Evolutionary conservation across 257 asterid genomes (phyloP), one percentile per base, ranked within the genome.

Genomic region (Solanum pimpinellifolium): DNA sequence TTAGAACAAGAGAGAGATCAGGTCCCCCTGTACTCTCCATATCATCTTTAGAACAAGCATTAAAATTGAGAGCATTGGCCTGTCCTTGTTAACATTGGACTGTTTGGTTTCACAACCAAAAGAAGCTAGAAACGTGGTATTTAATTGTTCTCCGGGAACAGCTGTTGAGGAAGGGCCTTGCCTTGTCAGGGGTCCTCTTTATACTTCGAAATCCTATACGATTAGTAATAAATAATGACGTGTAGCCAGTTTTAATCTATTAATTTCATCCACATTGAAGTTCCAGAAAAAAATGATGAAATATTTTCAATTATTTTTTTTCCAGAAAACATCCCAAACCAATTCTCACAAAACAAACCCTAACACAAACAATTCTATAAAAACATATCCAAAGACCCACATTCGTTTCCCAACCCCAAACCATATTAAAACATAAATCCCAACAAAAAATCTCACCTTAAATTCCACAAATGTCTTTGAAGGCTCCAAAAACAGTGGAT

Each of bases 1-100:
- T 44, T 44, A 10, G 46, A 42, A 42, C 46, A 42, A 42, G 12
- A 42, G 46, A 11, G 46, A 83, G 52, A 87, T 89, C 86, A 80
- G 60, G 90, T 88, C 85, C 90, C 41, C 66, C 83, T 83, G 49
- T 47, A 83, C 86, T 93, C 85, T 83, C 74, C 87, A 59, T 65
- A 81, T 87, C 91, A 69, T 90, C 88, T 83, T 85, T 87, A 74
- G 33, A 86, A 85, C 52, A 68, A 42, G 46, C 74, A 86, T 39
- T 35, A 89, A 49, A 77, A 86, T 83, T 81, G 73, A 65, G 85
- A 87, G 88, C 88, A 83, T 41, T 44, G 44, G 18, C 14, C 9
- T 14, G 15, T 33, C 13, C 44, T 70, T 31, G 76, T 70, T 31
- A 70, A 16, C 78, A 70, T 37, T 70, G 44, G 23, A 25, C 78